phyloP scores from a whole-genome alignment of 1,139 yeast species.

The Debaryomycetaceae sp. region DNA sequence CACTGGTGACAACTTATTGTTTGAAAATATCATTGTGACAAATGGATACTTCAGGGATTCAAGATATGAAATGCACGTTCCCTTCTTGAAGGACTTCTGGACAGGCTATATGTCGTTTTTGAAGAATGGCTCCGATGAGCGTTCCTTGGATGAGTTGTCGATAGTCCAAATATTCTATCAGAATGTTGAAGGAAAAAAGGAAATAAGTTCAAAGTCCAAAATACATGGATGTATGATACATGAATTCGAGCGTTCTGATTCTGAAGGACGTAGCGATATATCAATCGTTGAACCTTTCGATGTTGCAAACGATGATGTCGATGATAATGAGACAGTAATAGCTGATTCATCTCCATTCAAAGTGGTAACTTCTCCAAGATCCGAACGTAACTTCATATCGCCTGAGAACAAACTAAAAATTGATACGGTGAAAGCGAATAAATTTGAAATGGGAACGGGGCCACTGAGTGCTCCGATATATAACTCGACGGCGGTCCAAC shows the following conservation, averaged over 20 bases:
- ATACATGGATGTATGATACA: conserved; percentile 30
- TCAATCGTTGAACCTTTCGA: conserved; percentile 9
- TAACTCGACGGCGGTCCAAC: conserved; percentile 18
- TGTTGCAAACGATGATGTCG: conserved; percentile 14
- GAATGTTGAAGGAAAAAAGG: conserved; percentile 6
- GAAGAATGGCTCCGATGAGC: conserved; percentile 27
- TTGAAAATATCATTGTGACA: conserved; percentile 28
- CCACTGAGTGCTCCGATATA: conserved; percentile 38
- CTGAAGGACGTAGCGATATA: conserved; percentile 7
- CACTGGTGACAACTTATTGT: conserved; percentile 20
- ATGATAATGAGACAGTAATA: conserved; percentile 40
- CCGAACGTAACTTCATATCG: not conserved
- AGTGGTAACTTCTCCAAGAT: conserved; percentile 9
- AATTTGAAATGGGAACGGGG: conserved; percentile 16
- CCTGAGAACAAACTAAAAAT: conserved; percentile 11
- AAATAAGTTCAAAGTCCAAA: conserved; percentile 11
- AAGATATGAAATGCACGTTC: conserved; percentile 29
- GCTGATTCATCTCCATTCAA: conserved; percentile 39
- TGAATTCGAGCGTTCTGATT: conserved; percentile 13
- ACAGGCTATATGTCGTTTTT: conserved; percentile 37
- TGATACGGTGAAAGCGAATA: conserved; percentile 15
- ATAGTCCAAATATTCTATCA: conserved; percentile 31
- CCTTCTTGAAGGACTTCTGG: conserved; percentile 40
- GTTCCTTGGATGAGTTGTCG: conserved; percentile 16
- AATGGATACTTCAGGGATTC: conserved; percentile 29